Evolutionary conservation across 1,284 basidiomycete genomes (phyloP).

Genomic region (Entoloma clypeatum): DNA sequence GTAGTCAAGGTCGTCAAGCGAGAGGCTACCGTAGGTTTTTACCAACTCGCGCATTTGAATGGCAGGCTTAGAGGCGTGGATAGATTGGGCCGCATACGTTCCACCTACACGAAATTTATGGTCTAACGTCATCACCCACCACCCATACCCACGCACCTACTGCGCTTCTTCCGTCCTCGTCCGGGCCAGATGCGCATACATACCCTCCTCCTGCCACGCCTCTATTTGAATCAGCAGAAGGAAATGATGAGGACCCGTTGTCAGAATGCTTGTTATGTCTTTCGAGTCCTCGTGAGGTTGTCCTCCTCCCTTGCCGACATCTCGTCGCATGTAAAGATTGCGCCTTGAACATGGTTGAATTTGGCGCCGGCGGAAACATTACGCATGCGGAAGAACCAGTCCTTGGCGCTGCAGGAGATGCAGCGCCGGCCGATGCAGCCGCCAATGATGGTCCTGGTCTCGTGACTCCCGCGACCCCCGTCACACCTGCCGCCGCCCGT

Average conservation of each 20-base stretch:
- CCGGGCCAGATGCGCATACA: conserved; percentile 35
- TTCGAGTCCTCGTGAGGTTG: conserved; percentile 81
- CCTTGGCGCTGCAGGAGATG: conserved; percentile 14
- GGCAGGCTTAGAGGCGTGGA: conserved; percentile 7
- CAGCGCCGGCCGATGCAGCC: conserved; percentile 14
- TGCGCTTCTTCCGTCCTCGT: conserved; percentile 35
- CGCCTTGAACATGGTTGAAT: conserved; percentile 92
- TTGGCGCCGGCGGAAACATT: conserved; percentile 85
- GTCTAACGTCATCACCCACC: conserved; percentile 61
- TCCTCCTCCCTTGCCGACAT: conserved; percentile 85
- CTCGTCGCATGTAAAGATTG: conserved; percentile 90
- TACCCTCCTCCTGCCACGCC: conserved; percentile 48
- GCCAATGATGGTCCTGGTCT: conserved; percentile 17
- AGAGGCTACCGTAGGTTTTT: conserved; percentile 64
- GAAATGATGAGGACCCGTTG: conserved; percentile 67
- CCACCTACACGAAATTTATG: conserved; percentile 90
- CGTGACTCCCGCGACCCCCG: conserved; percentile 9
- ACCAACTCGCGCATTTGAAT: conserved; percentile 4
- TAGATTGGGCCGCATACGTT: conserved; percentile 87
- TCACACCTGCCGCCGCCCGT: conserved; percentile 29
- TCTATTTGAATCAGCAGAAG: conserved; percentile 21
- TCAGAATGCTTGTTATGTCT: conserved; percentile 89
- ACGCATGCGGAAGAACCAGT: conserved; percentile 51
- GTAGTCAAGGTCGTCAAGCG: conserved; percentile 86
- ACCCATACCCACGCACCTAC: conserved; percentile 38